Percentiles rank a stretch among this genome's conserved stretches.
Evolutionary conservation across 2,329 filamentous ascomycete genomes (phyloP).

Genomic region (Phaeosphaeria sp.): DNA sequence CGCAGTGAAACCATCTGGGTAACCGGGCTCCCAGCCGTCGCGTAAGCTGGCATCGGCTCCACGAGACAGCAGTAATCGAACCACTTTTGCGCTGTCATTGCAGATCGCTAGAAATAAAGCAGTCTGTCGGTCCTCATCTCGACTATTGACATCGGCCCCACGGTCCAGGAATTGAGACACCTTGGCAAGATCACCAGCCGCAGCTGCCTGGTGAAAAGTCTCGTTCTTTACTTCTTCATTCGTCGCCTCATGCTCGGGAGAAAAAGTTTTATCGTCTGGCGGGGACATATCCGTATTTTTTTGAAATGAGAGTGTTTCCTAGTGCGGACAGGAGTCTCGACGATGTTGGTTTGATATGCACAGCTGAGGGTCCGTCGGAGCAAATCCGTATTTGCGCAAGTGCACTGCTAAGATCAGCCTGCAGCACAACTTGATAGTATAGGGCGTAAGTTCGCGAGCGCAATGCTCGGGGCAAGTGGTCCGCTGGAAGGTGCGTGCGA

Average conservation of each 20-base stretch:
- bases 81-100: conserved; percentile 3
- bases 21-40: conserved; percentile 4
- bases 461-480: too few relatives aligned
- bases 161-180: conserved; percentile 6
- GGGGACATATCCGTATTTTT: conserved; percentile 2
- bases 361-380: too few relatives aligned
- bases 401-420: too few relatives aligned
- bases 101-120: conserved; percentile 3
- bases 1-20: conserved; percentile 7
- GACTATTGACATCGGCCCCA: conserved; percentile 2
- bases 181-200: conserved; percentile 5
- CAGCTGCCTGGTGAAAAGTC: conserved; percentile 8
- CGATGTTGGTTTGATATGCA: too few relatives aligned
- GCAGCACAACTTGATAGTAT: too few relatives aligned
- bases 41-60: conserved; percentile 8
- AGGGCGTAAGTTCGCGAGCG: too few relatives aligned
- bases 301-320: background rate
- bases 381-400: too few relatives aligned
- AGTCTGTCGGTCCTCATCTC: conserved; percentile 1
- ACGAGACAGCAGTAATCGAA: conserved; percentile 5
- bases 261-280: conserved; percentile 1
- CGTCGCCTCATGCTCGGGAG: background rate
- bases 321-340: too few relatives aligned
- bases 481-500: too few relatives aligned
- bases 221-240: background rate